phyloP scores from a whole-genome alignment of 768 basidiomycete genomes.

The Leccinum sublutescens region DNA sequence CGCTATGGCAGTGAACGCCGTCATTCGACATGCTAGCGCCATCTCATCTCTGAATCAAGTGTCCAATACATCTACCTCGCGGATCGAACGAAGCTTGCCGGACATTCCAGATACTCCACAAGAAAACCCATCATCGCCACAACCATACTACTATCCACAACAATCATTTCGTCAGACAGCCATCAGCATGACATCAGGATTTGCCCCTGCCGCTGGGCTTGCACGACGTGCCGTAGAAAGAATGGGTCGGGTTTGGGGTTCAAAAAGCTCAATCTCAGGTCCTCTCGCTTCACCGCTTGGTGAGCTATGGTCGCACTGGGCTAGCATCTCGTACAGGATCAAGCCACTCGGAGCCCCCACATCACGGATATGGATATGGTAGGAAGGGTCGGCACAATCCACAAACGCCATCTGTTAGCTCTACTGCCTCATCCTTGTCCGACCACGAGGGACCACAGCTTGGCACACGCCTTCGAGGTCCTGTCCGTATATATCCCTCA shows the following conservation, averaged over 20 bases:
- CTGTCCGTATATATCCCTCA: constrained; percentile 38
- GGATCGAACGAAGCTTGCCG: constrained; percentile 30
- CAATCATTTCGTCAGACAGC: constrained; percentile 59
- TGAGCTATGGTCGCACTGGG: constrained; percentile 34
- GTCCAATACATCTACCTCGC: constrained; percentile 29
- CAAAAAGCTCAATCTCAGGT: constrained; percentile 36
- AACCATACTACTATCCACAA: constrained; percentile 16
- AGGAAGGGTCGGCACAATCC: constrained; percentile 52
- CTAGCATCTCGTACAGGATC: constrained; percentile 40
- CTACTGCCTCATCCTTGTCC: constrained; percentile 49
- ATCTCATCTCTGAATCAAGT: constrained; percentile 22
- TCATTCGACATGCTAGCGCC: constrained; percentile 23
- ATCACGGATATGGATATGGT: constrained; percentile 23
- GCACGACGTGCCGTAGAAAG: constrained; percentile 78
- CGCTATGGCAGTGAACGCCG: constrained; percentile 25
- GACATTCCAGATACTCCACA: constrained; percentile 26
- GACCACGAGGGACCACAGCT: constrained; percentile 51
- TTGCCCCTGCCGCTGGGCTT: constrained; percentile 70
- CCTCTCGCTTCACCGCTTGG: constrained; percentile 46
- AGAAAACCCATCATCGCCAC: constrained; percentile 9
- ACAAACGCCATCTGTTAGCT: constrained; percentile 57
- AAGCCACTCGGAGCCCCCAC: constrained; percentile 33
- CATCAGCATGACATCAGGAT: constrained; percentile 66
- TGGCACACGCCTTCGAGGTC: constrained; percentile 56
- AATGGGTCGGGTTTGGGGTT: constrained; percentile 65